Conservation (phyloP, 495 filamentous ascomycete species). For the Penicilliopsis zonata region DNA sequence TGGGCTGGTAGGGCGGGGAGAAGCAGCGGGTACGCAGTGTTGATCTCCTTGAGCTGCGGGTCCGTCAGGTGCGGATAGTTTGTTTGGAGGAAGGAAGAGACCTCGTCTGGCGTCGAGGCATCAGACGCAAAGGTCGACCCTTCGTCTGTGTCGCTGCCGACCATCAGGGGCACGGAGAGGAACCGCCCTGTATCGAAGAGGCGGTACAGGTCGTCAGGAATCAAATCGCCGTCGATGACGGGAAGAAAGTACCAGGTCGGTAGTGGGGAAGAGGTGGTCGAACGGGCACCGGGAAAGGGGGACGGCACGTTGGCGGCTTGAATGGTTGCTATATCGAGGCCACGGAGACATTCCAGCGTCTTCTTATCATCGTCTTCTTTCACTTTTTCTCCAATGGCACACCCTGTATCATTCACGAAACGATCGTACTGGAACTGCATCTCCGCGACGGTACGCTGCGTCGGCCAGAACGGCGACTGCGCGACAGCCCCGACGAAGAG, state of each 20-base stretch:
- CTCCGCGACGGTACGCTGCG: slow-evolving; percentile 42
- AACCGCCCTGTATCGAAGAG: slow-evolving; percentile 41
- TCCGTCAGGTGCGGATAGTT: slow-evolving; percentile 46
- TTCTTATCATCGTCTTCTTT: too few species aligned
- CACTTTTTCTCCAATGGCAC: too few species aligned
- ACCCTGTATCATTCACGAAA: slow-evolving; percentile 39
- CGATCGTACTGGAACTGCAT: slow-evolving; percentile 50
- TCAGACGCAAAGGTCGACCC: slow-evolving; percentile 47
- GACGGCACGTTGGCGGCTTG: slow-evolving; percentile 33
- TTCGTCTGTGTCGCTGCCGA: slow-evolving; percentile 56
- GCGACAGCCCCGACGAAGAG: slow-evolving; percentile 50
- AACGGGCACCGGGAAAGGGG: slow-evolving; percentile 36
- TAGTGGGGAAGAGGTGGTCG: slow-evolving; percentile 25
- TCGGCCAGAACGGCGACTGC: slow-evolving; percentile 51
- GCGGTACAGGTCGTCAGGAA: slow-evolving; percentile 41
- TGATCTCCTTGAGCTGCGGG: slow-evolving; percentile 40
- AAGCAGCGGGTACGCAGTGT: slow-evolving; percentile 41
- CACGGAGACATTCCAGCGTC: slow-evolving; percentile 45
- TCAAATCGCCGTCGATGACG: slow-evolving; percentile 42
- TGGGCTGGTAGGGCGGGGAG: slow-evolving; percentile 21
- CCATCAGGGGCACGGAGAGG: slow-evolving; percentile 49
- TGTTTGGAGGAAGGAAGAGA: slow-evolving; percentile 41
- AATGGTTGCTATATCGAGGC: slow-evolving; percentile 32
- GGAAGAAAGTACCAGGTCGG: slow-evolving; percentile 38
- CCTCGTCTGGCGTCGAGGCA: slow-evolving; percentile 26